These are phyloP conservation scores for Fusarium albidum DNA, from an alignment of 2,329 filamentous ascomycete genomes.

Conservation along the genomic window DNA sequence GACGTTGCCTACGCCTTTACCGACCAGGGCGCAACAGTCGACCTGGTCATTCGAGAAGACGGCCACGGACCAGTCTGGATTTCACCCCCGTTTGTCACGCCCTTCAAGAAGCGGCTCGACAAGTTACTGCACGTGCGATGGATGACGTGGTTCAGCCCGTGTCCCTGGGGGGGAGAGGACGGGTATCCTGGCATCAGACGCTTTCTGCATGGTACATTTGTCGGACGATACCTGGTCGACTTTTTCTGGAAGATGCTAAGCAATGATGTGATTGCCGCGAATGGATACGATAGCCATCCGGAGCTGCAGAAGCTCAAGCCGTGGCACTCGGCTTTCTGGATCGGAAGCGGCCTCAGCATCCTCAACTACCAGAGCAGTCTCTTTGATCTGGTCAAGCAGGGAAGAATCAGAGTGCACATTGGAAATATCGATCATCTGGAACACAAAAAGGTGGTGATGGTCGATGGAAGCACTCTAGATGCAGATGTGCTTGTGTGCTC, in stretches of 20 bases:
- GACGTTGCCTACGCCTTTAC: constrained; percentile 66
- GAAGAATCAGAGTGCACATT: constrained; percentile 56
- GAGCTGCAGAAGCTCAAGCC: constrained; percentile 52
- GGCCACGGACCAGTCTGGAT: constrained; percentile 65
- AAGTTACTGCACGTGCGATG: constrained; percentile 61
- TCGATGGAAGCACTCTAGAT: constrained; percentile 49
- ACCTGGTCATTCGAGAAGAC: constrained; percentile 58
- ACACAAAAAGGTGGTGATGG: constrained; percentile 50
- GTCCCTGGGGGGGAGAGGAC: constrained; percentile 67
- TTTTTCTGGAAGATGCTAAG: constrained; percentile 59
- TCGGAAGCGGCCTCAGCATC: constrained; percentile 60
- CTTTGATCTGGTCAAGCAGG: constrained; percentile 59
- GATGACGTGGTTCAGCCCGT: constrained; percentile 72
- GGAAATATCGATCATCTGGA: constrained; percentile 55
- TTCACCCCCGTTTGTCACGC: constrained; percentile 65
- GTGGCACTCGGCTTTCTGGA: constrained; percentile 54
- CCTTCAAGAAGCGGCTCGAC: constrained; percentile 67
- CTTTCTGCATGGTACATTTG: constrained; percentile 58
- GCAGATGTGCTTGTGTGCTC: constrained; percentile 58
- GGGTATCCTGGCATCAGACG: constrained; percentile 56
- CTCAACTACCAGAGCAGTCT: constrained; percentile 60
- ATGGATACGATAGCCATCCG: constrained; percentile 54
- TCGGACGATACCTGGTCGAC: constrained; percentile 57
- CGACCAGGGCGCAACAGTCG: constrained; percentile 54
- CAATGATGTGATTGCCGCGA: constrained; percentile 55